Base-by-base conservation (phyloP, 129 eudicot genomes). In the Arctium lappa region DNA sequence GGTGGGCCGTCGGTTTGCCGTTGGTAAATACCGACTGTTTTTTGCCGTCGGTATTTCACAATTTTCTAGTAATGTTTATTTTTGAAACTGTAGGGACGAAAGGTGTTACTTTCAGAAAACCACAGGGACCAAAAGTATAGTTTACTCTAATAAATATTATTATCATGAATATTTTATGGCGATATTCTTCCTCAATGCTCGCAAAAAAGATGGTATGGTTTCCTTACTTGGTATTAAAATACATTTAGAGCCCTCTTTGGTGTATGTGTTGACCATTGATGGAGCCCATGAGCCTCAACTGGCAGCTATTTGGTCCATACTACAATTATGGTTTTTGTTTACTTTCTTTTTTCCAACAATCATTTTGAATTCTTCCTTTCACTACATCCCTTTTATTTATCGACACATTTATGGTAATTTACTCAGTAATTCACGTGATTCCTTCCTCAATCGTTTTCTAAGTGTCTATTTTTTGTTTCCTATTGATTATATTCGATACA, bases 231-330 rank as follows among this genome's bases (percentile, higher is more conserved):
- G 65, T 27, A 56, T 56, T 56, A 56, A 56, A 56, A 56, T 56
- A 56, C 65, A 56, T 56, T 15, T 22, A 22, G 27, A 22, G 27
- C 27, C 66, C 36, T 9, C 73, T 84, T 32, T 84, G 38, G 53
- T 78, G 83, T 72, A 78, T 72, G 38, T 72, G 63, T 40, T 60
- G 83, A 84, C 82, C 39, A 74, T 65, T 62, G 74, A 84, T 78
- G 86, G 86, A 72, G 83, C 86, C 86, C 86, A 77, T 75, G 10
- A 65, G 29, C 81, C 36, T 76, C 81, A 16, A 48, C 36, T 65
- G 7, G 40, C 82, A 83, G 66, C 18, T 31, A 72, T 74, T 48
- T 78, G 83, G 74, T 72, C 86, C 79, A 62, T 78, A 40, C 75
- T 72, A 78, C 79, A 84, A 78, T 72, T 78, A 83, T 83, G 68